phyloP scores from a whole-genome alignment of 2,329 filamentous ascomycete genomes.

The Fusarium mundagurra region DNA sequence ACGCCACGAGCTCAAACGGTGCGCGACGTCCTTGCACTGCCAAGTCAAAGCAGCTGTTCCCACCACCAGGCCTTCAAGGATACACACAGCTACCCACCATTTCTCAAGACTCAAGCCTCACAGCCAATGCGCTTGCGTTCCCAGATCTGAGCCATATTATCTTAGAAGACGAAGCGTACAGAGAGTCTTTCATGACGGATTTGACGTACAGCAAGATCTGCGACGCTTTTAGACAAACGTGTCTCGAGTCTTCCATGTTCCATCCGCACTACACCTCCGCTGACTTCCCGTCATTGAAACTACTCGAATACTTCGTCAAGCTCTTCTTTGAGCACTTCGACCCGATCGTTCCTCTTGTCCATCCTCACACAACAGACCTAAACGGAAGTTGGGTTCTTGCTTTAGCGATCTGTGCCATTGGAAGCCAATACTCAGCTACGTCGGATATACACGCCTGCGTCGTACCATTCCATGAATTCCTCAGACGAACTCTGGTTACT shows the following conservation, averaged over 20 bases:
- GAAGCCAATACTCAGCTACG: constrained; percentile 39
- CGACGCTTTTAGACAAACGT: constrained; percentile 1
- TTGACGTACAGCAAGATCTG: constrained; percentile 11
- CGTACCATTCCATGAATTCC: constrained; percentile 38
- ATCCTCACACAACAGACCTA: constrained; percentile 14
- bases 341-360: constrained; percentile 46
- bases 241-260: constrained; percentile 10
- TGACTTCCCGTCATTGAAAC: constrained; percentile 39
- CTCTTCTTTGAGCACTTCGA: constrained; percentile 49
- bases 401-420: constrained; percentile 36
- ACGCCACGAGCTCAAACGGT: constrained; percentile 33
- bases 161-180: background rate
- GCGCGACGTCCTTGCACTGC: constrained; percentile 29
- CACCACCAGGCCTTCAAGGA: background rate
- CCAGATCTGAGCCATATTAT: background rate
- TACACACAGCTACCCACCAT: background rate
- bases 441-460: constrained; percentile 34
- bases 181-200: background rate
- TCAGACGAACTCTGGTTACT: constrained; percentile 22
- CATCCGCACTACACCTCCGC: background rate
- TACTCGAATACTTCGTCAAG: constrained; percentile 45
- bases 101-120: background rate
- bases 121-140: background rate
- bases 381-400: constrained; percentile 36
- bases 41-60: constrained; percentile 10